Percentiles rank a stretch among this genome's conserved stretches.
Conservation (phyloP, 2,329 filamentous ascomycete species). For the Ascochyta clinopodiicola region DNA sequence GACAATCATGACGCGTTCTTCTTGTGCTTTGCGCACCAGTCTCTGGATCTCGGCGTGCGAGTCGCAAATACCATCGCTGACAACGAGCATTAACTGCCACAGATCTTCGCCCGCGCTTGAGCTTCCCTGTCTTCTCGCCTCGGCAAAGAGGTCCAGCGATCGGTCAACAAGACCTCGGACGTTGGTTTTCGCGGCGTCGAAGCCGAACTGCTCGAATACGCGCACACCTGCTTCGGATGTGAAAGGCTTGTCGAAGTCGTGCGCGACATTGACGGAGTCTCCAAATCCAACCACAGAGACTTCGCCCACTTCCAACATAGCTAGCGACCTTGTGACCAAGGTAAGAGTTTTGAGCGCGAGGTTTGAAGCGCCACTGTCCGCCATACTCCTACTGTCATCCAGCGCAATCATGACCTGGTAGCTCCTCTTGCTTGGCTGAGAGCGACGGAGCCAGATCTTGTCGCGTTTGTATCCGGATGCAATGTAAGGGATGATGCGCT, state of each 20-base stretch:
- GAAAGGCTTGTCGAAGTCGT: slow-evolving; percentile 84
- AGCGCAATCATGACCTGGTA: slow-evolving; percentile 98
- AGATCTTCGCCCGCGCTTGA: slow-evolving; percentile 67
- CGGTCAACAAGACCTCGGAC: slow-evolving; percentile 78
- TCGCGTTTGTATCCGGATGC: slow-evolving; percentile 98
- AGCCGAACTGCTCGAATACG: slow-evolving; percentile 83
- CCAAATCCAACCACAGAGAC: slow-evolving; percentile 93
- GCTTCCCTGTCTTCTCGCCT: slow-evolving; percentile 69
- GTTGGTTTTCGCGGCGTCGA: slow-evolving; percentile 85
- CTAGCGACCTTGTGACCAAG: slow-evolving; percentile 83
- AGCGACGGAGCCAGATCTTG: slow-evolving; percentile 99
- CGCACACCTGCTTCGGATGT: slow-evolving; percentile 80
- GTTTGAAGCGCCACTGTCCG: slow-evolving; percentile 75
- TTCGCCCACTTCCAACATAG: slow-evolving; percentile 93
- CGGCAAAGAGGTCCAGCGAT: slow-evolving; percentile 81
- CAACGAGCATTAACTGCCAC: slow-evolving; percentile 93
- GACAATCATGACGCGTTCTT: slow-evolving; percentile 96
- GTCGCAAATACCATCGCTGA: slow-evolving; percentile 93
- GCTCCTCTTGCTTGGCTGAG: slow-evolving; percentile 86
- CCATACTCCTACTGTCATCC: slow-evolving; percentile 95
- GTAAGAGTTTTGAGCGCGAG: slow-evolving; percentile 94
- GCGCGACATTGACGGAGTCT: slow-evolving; percentile 79
- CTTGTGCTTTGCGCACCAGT: slow-evolving; percentile 83
- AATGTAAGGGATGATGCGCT: slow-evolving; percentile 99
- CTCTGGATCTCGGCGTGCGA: slow-evolving; percentile 84